phyloP scores from a whole-genome alignment of 1,284 basidiomycete species.

The Malassezia slooffiae region DNA sequence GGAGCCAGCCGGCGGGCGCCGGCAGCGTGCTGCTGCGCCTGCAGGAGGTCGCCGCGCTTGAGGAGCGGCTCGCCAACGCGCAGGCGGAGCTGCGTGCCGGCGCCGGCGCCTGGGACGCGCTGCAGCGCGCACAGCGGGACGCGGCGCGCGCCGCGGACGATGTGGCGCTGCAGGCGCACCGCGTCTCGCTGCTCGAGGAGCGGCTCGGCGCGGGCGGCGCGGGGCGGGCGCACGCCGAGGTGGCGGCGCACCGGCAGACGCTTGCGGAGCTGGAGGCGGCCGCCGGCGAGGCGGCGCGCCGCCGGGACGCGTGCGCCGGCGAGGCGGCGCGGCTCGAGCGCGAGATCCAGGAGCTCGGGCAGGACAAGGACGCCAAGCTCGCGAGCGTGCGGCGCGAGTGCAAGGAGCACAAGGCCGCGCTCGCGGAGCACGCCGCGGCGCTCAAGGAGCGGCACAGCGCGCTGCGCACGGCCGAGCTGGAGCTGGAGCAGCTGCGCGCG shows the following conservation, averaged over 20 bases:
- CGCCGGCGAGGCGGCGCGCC: slow-evolving; percentile 60
- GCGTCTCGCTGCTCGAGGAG: slow-evolving; percentile 68
- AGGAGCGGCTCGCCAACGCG: slow-evolving; percentile 55
- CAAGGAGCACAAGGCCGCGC: slow-evolving; percentile 63
- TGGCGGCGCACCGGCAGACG: slow-evolving; percentile 61
- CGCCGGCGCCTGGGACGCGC: slow-evolving; percentile 1
- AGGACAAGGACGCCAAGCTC: slow-evolving; percentile 94
- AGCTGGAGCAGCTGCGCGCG: slow-evolving; percentile 72
- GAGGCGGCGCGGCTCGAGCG: slow-evolving; percentile 79
- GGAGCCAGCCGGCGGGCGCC: slow-evolving; percentile 66
- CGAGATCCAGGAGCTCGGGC: slow-evolving; percentile 97
- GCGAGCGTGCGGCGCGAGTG: slow-evolving; percentile 77
- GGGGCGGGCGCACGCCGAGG: slow-evolving; percentile 64
- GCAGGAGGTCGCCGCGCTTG: slow-evolving; percentile 62
- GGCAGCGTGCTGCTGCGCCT: slow-evolving; percentile 67
- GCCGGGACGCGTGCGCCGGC: slow-evolving; percentile 63
- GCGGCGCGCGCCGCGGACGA: slow-evolving; percentile 63
- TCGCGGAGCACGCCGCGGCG: slow-evolving; percentile 66
- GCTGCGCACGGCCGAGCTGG: slow-evolving; percentile 71
- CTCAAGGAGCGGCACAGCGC: slow-evolving; percentile 83
- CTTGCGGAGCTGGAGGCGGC: slow-evolving; percentile 61
- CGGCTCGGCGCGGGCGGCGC: slow-evolving; percentile 83
- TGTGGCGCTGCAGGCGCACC: slow-evolving; percentile 79
- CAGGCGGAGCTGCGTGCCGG: slow-evolving; percentile 54
- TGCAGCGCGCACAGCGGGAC: slow-evolving; percentile 17